Conservation (phyloP, 2,329 filamentous ascomycete genomes). For the Fonsecaea multimorphosa region DNA sequence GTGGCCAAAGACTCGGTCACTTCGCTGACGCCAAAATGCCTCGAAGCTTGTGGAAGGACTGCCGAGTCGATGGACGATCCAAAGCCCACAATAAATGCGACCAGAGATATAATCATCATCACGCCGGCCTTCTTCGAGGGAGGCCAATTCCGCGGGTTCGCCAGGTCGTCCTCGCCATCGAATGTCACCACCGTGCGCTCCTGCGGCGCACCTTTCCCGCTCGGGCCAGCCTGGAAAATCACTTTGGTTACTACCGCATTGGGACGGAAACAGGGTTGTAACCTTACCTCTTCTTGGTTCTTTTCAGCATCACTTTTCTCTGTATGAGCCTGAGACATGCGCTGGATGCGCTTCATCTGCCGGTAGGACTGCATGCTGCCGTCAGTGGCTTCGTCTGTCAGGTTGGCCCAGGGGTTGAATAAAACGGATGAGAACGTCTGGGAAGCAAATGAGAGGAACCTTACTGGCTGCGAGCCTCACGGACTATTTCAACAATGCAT, state of each 20-base stretch:
- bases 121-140: slow-evolving; percentile 42
- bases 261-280: not conserved
- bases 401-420: not conserved
- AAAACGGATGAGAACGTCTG: not conserved
- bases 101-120: slow-evolving; percentile 46
- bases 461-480: not conserved
- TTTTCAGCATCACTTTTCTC: not conserved
- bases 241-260: not conserved
- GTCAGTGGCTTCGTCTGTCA: not conserved
- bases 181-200: not conserved
- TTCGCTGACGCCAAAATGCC: slow-evolving; percentile 52
- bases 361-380: slow-evolving; percentile 1
- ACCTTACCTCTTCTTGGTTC: not conserved
- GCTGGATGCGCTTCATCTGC: slow-evolving; percentile 3
- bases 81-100: slow-evolving; percentile 57
- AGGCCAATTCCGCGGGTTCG: slow-evolving; percentile 57
- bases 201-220: not conserved
- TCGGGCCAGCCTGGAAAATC: not conserved
- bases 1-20: slow-evolving; percentile 54
- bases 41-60: slow-evolving; percentile 47
- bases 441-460: not conserved
- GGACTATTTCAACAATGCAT: not conserved
- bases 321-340: not conserved
- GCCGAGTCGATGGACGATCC: slow-evolving; percentile 58
- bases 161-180: slow-evolving; percentile 9